A percentile compares a stretch with the other conserved stretches of the same genome.
phyloP scores from a whole-genome alignment of 345 rosid species.

The Ailanthus altissimus region DNA sequence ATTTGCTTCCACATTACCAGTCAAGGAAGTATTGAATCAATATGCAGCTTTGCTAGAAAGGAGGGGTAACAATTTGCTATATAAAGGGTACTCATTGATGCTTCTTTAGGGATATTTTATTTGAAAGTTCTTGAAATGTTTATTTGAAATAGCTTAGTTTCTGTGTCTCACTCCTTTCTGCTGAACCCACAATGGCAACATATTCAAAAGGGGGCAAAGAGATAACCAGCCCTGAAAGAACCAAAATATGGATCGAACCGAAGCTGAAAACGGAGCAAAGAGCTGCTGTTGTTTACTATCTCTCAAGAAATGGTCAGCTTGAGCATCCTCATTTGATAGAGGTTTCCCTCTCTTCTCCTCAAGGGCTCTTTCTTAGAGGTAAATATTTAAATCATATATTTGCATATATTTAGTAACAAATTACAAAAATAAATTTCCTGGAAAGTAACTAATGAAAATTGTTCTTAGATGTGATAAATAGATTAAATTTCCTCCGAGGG shows the following conservation, averaged over 20 bases:
- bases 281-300: constrained; percentile 64
- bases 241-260: constrained; percentile 30
- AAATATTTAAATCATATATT: background rate
- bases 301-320: constrained; percentile 62
- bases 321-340: constrained; percentile 79
- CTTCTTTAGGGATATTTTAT: background rate
- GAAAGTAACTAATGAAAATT: background rate
- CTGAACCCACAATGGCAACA: constrained; percentile 22
- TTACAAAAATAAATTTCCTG: background rate
- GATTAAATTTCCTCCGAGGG: constrained; percentile 56
- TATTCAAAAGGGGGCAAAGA: constrained; percentile 26
- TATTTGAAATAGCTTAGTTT: background rate
- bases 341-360: constrained; percentile 56
- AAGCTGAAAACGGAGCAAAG: constrained; percentile 30
- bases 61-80: background rate
- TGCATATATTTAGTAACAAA: background rate
- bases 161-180: background rate
- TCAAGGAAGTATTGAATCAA: background rate
- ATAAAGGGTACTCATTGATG: constrained; percentile 7
- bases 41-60: too few relatives aligned
- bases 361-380: constrained; percentile 63
- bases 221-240: constrained; percentile 33
- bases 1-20: background rate
- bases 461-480: constrained; percentile 48
- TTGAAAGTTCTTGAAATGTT: background rate